Evolutionary conservation across 1,284 basidiomycete species (phyloP), one percentile per base, ranked within the genome.

Genomic region (Rhodotorula sp.): DNA sequence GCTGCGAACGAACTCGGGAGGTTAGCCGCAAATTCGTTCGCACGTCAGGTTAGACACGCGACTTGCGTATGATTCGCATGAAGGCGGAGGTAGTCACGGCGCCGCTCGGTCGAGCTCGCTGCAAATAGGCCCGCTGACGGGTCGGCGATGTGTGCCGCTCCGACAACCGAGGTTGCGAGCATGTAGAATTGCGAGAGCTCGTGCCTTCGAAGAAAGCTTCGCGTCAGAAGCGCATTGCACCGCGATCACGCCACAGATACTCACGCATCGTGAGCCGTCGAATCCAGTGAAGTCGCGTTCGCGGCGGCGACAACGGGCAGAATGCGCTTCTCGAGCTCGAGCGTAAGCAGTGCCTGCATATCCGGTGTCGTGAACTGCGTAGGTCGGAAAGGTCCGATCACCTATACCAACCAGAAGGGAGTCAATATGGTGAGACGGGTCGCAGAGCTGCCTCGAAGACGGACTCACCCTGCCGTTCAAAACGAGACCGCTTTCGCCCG

Each of bases 401-500:
- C 80, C 89, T 90, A 72, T 1, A 4, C 24, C 12, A 14, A 24
- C n/a, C 0, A 45, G 18, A 4, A 44, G 44, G 5, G 3, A 37
- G 46, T 64, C 49, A 55, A 33, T 33, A 18, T 22, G 17, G 30
- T 33, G 37, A 2, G 14, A 1, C 4, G 37, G 37, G 12, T 10
- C 37, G 37, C 3, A 12, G 7, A 12, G 26, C 24, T 6, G 10
- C 14, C 53, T 12, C 8, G 24, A 18, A 4, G 2, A 65, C 26
- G 46, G 49, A 68, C 82, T 78, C 78, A 93, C 91, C 46, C 93
- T 84, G 51, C 93, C 93, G 76, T 95, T 95, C 62, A 91, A 82
- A 51, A 94, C 75, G 29, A 96, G 68, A 2, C 84, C 89, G 24
- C 84, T 83, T 67, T 87, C 80, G 0, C 88, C 87, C 2, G 85